A percentile compares a stretch with the other conserved stretches of the same genome.
phyloP scores from a whole-genome alignment of 2,329 filamentous ascomycete species.

The Nemania sp. region DNA sequence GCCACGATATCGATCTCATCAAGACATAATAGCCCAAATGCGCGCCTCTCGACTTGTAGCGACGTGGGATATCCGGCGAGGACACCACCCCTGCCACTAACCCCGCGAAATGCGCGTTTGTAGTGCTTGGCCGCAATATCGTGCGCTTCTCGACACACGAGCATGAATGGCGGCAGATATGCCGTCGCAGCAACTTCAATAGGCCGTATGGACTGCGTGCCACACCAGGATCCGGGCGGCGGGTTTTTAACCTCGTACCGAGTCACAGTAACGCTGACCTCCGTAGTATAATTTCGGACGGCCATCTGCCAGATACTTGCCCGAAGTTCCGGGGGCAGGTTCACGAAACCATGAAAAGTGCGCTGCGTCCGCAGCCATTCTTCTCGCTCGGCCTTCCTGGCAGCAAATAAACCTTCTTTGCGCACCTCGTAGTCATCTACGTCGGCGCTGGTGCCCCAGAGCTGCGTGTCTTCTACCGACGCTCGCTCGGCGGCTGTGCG shows the following conservation, averaged over 20 bases:
- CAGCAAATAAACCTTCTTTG: background rate
- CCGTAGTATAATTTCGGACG: background rate
- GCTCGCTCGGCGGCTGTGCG: background rate
- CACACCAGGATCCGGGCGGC: background rate
- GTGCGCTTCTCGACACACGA: slow-evolving; percentile 1
- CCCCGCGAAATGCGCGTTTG: background rate
- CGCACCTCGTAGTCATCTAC: background rate
- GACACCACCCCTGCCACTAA: background rate
- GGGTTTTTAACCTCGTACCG: background rate
- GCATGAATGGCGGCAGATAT: slow-evolving; percentile 5
- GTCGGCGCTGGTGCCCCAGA: background rate
- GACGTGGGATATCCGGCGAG: slow-evolving; percentile 3
- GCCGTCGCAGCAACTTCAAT: background rate
- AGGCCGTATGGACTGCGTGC: background rate
- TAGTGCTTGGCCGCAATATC: background rate
- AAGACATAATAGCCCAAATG: no score
- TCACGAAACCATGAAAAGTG: background rate
- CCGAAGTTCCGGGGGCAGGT: background rate
- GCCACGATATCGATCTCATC: no score
- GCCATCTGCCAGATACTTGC: background rate
- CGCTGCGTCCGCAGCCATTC: background rate
- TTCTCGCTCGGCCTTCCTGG: no score
- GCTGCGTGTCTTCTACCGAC: background rate
- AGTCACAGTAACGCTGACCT: background rate
- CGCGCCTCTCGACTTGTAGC: no score